phyloP scores from a whole-genome alignment of 2,329 filamentous ascomycete species.

The Aspergillus calidoustus region DNA sequence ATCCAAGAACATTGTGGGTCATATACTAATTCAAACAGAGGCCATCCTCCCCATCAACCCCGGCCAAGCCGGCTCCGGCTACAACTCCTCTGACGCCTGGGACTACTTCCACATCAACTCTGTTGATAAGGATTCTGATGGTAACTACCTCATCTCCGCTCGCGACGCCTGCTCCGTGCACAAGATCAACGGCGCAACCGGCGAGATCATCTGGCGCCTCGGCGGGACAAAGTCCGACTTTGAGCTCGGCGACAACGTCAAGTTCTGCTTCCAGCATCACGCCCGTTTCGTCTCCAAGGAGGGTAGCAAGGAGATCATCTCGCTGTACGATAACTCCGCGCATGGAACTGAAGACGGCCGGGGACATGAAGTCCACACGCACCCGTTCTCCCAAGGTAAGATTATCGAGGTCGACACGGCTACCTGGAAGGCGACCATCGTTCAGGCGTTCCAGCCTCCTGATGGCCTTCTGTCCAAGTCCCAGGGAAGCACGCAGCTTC shows the following conservation, averaged over 20 bases:
- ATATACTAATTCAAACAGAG: slow-evolving; percentile 36
- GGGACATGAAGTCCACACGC: slow-evolving; percentile 41
- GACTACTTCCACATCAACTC: slow-evolving; percentile 58
- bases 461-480: slow-evolving; percentile 26
- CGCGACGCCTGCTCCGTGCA: slow-evolving; percentile 42
- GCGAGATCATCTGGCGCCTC: slow-evolving; percentile 16
- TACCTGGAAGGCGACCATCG: slow-evolving; percentile 10
- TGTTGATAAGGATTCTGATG: slow-evolving; percentile 44
- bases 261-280: slow-evolving; percentile 19
- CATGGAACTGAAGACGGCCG: slow-evolving; percentile 40
- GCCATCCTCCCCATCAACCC: slow-evolving; percentile 53
- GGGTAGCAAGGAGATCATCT: slow-evolving; percentile 19
- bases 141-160: slow-evolving; percentile 56
- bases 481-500: slow-evolving; percentile 35
- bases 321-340: slow-evolving; percentile 37
- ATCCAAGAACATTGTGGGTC: neutral
- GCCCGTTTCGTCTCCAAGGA: slow-evolving; percentile 13
- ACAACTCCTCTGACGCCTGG: slow-evolving; percentile 49
- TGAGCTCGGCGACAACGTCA: slow-evolving; percentile 15
- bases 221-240: slow-evolving; percentile 14
- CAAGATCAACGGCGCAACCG: slow-evolving; percentile 9
- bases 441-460: slow-evolving; percentile 21
- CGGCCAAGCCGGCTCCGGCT: slow-evolving; percentile 47
- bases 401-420: slow-evolving; percentile 53
- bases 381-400: slow-evolving; percentile 52